These are phyloP conservation scores for Cladosporium velox DNA, from an alignment of 2,329 filamentous ascomycete genomes.

Conservation along the genomic window DNA sequence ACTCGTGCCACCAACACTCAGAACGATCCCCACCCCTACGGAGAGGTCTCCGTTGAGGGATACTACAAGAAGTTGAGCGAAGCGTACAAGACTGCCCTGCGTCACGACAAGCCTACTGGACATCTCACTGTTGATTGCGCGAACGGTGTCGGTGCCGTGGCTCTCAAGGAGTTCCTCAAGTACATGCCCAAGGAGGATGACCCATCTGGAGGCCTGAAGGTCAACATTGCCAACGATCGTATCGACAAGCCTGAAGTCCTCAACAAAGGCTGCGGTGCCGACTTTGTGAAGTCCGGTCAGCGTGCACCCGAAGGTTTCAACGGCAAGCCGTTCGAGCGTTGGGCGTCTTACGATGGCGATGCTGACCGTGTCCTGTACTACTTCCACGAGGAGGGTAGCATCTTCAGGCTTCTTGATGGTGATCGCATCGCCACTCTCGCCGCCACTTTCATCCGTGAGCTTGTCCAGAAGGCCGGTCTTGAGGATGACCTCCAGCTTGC, in stretches of 20 bases:
- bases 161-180: conserved; percentile 83
- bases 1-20: conserved; percentile 93
- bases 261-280: conserved; percentile 89
- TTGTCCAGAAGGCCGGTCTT: conserved; percentile 77
- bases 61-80: conserved; percentile 91
- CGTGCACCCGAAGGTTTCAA: conserved; percentile 82
- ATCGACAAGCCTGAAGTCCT: conserved; percentile 85
- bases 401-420: conserved; percentile 91
- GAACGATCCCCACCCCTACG: conserved; percentile 83
- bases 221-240: conserved; percentile 90
- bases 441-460: conserved; percentile 89
- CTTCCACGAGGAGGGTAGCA: conserved; percentile 77
- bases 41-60: conserved; percentile 81
- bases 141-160: conserved; percentile 93
- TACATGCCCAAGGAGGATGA: conserved; percentile 68
- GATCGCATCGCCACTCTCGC: conserved; percentile 95
- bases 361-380: conserved; percentile 96
- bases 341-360: conserved; percentile 91
- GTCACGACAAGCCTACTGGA: conserved; percentile 72
- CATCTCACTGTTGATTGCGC: conserved; percentile 87
- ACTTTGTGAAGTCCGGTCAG: conserved; percentile 97
- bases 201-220: conserved; percentile 64
- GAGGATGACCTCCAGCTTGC: conserved; percentile 82
- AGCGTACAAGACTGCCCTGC: conserved; percentile 82
- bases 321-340: conserved; percentile 72